phyloP scores from a whole-genome alignment of 2,329 filamentous ascomycete genomes.

The Coccinonectria pachysandricola region DNA sequence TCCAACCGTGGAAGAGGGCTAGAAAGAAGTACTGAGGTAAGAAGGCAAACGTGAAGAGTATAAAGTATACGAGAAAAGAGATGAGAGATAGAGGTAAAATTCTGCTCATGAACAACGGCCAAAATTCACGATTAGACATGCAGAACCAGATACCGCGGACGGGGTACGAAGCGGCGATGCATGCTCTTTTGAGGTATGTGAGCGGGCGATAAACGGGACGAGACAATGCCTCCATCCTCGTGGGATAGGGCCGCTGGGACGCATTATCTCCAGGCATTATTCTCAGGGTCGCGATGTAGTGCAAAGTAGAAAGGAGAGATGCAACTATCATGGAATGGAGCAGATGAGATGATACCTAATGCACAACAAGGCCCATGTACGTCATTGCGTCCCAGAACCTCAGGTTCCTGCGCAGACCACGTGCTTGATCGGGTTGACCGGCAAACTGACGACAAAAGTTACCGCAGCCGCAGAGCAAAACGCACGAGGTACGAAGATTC shows the following conservation, averaged over 20 bases:
- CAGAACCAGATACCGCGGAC: constrained; percentile 77
- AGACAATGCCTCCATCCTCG: constrained; percentile 9
- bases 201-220: constrained; percentile 26
- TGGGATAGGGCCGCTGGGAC: constrained; percentile 6
- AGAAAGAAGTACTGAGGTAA: constrained; percentile 84
- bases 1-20: constrained; percentile 75
- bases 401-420: constrained; percentile 4
- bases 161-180: constrained; percentile 43
- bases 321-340: constrained; percentile 9
- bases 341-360: constrained; percentile 1
- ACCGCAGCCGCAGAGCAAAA: too few relatives aligned
- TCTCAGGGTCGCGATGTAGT: constrained; percentile 1
- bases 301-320: neutral
- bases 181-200: constrained; percentile 33
- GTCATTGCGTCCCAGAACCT: too few relatives aligned
- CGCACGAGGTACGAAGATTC: too few relatives aligned
- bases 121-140: constrained; percentile 63
- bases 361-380: constrained; percentile 2
- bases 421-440: neutral
- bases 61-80: constrained; percentile 70
- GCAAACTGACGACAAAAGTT: too few relatives aligned
- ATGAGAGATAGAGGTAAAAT: constrained; percentile 74
- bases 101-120: constrained; percentile 67
- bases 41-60: constrained; percentile 82
- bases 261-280: constrained; percentile 10